A percentile compares a stretch with the other conserved stretches of the same genome.
phyloP scores from a whole-genome alignment of 2,329 filamentous ascomycete species.

The Hymenoscyphus fraxineus region DNA sequence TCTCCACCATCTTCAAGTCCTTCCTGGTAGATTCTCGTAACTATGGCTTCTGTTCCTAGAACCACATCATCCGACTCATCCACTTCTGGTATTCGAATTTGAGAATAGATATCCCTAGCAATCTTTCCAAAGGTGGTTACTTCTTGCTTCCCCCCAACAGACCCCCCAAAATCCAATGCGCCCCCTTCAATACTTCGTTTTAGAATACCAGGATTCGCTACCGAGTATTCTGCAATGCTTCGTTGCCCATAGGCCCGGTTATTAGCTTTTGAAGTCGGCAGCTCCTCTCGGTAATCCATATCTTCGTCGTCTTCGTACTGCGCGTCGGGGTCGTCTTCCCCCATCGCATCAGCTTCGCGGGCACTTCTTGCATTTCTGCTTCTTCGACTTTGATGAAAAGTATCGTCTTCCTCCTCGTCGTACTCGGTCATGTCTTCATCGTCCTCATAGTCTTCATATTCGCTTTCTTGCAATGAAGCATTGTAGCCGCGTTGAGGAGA shows the following conservation, averaged over 20 bases:
- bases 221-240: constrained; percentile 46
- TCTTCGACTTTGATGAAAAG: constrained; percentile 36
- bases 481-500: constrained; percentile 22
- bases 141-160: constrained; percentile 17
- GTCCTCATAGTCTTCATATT: constrained; percentile 42
- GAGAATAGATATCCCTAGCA: constrained; percentile 64
- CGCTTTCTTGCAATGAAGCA: constrained; percentile 35
- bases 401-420: constrained; percentile 39
- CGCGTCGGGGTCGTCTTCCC: constrained; percentile 37
- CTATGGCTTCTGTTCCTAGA: constrained; percentile 68
- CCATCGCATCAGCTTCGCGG: constrained; percentile 37
- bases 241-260: constrained; percentile 33
- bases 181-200: constrained; percentile 20
- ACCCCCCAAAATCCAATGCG: constrained; percentile 17
- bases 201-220: constrained; percentile 16
- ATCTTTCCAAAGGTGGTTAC: constrained; percentile 55
- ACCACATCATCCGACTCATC: constrained; percentile 70
- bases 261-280: constrained; percentile 32
- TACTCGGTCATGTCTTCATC: constrained; percentile 35
- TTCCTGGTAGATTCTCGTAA: constrained; percentile 62
- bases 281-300: constrained; percentile 23
- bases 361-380: constrained; percentile 36
- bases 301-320: constrained; percentile 39
- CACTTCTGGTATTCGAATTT: constrained; percentile 56
- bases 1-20: constrained; percentile 53